Evolutionary conservation across 1,284 basidiomycete genomes (phyloP), one percentile per base, ranked within the genome.

Genomic region (Microbotryomycetes sp.): DNA sequence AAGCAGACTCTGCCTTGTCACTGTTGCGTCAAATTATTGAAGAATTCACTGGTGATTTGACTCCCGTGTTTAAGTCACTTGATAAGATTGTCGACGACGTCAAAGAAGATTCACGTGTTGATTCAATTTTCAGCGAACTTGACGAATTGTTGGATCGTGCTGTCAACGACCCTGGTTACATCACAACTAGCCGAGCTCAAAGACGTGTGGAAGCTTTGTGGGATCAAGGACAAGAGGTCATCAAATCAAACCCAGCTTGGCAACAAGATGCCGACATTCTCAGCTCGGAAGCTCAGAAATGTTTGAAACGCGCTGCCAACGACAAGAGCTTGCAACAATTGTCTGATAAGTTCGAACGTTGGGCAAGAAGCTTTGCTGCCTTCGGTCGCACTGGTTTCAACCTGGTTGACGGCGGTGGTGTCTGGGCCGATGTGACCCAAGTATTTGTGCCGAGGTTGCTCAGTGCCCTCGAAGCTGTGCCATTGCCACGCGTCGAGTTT

Each of bases 401-500:
- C 49, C 54, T 68, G 23, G 42, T 62, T 16, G 64, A 58, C 9
- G 59, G 52, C 7, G 61, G 65, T 16, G 64, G 60, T 19, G 47
- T 68, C 14, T 64, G 62, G 62, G 56, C 60, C 53, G 79, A 80
- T 62, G 63, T 77, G 50, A 70, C 76, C 56, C 76, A 79, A 59
- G 78, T 79, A 42, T 71, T 76, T 54, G 63, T 80, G 2, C 79
- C 79, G 26, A 68, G 79, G 12, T 53, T 78, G 16, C 73, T 79
- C 63, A 72, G 73, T 49, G 72, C 78, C 50, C 72, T 80, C 69
- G 73, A 78, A 71, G 73, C 76, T 68, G 76, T 80, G 47, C 78
- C 79, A 3, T 70, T 79, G 14, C 79, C 79, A 0, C 67, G 78
- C 26, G 73, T 78, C 70, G 78, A 79, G 66, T 80, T 74, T 71